Percentiles rank a stretch among this genome's conserved stretches.
Conservation (phyloP, 352 stramenopile genomes). For the Pythium plurisporium region DNA sequence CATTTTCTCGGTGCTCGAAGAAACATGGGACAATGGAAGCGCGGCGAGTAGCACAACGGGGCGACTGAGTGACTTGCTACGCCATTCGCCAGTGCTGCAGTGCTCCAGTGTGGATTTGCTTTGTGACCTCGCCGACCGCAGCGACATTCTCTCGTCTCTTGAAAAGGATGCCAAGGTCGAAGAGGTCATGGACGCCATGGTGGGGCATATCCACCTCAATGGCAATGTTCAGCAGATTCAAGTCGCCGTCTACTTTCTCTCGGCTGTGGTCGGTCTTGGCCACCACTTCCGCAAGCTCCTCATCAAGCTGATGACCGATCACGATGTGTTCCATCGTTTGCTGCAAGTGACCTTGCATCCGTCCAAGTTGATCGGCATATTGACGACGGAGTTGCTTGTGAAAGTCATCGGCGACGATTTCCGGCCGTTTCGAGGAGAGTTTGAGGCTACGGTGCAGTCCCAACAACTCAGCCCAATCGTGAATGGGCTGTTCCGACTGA, state of each 20-base stretch:
- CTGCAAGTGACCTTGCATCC: conserved; percentile 67
- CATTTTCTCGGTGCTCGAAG: conserved; percentile 66
- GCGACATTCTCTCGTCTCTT: conserved; percentile 47
- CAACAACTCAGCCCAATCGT: conserved; percentile 47
- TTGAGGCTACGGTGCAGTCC: conserved; percentile 32
- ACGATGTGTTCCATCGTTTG: conserved; percentile 61
- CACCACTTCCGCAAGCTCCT: conserved; percentile 62
- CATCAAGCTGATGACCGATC: conserved; percentile 43
- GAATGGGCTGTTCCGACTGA: conserved; percentile 48
- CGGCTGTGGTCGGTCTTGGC: conserved; percentile 40
- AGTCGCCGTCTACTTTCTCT: conserved; percentile 61
- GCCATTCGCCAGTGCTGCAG: conserved; percentile 36
- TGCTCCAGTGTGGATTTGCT: conserved; percentile 62
- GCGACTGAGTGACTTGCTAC: conserved; percentile 17
- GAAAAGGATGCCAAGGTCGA: conserved; percentile 51
- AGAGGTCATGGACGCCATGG: conserved; percentile 41
- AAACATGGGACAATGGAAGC: conserved; percentile 37
- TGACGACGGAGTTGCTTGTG: conserved; percentile 47
- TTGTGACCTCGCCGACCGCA: conserved; percentile 51
- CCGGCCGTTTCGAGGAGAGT: conserved; percentile 38
- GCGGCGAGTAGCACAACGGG: conserved; percentile 17
- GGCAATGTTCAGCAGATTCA: conserved; percentile 51
- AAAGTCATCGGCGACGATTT: conserved; percentile 60
- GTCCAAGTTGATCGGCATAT: conserved; percentile 53
- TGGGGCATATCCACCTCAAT: conserved; percentile 68